These are phyloP conservation scores for Vitellaria paradoxa DNA, from an alignment of 179 eudicot genomes.

Conservation along the genomic window DNA sequence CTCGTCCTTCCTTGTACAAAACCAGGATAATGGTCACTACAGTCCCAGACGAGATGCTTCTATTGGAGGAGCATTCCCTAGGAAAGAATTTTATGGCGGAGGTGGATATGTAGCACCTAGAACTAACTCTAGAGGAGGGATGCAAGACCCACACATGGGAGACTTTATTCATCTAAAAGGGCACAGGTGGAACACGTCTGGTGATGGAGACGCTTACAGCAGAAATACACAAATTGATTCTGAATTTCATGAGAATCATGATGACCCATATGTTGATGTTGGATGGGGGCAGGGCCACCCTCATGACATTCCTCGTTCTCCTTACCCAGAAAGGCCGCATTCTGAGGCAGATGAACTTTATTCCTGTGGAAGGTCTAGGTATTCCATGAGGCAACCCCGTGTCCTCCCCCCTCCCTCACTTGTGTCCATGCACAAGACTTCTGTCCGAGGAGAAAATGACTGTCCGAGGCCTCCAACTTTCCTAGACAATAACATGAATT, in stretches of 20 bases:
- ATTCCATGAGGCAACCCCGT: slow-evolving; percentile 85
- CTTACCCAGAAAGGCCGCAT: slow-evolving; percentile 57
- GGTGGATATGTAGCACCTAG: slow-evolving; percentile 57
- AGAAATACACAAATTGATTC: slow-evolving; percentile 49
- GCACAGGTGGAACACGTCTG: slow-evolving; percentile 57
- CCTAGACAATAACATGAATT: slow-evolving; percentile 30
- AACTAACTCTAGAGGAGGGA: slow-evolving; percentile 41
- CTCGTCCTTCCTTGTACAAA: slow-evolving; percentile 44
- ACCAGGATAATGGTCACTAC: slow-evolving; percentile 60
- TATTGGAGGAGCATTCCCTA: slow-evolving; percentile 53
- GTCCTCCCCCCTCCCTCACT: slow-evolving; percentile 91
- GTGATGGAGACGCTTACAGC: slow-evolving; percentile 47
- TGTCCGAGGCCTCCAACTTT: slow-evolving; percentile 50
- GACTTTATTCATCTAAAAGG: slow-evolving; percentile 59
- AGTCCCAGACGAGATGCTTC: slow-evolving; percentile 57
- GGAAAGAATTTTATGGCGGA: slow-evolving; percentile 62
- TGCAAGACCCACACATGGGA: slow-evolving; percentile 52
- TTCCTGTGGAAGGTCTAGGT: slow-evolving; percentile 72
- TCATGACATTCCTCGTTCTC: slow-evolving; percentile 38
- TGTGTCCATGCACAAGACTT: slow-evolving; percentile 44
- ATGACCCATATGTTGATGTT: slow-evolving; percentile 55
- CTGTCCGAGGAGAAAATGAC: slow-evolving; percentile 50
- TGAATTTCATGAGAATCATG: slow-evolving; percentile 55
- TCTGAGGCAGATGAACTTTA: slow-evolving; percentile 67
- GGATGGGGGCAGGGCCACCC: slow-evolving; percentile 63